These are phyloP conservation scores for Diaporthe sp. DNA, from an alignment of 2,329 filamentous ascomycete genomes.

Conservation along the genomic window DNA sequence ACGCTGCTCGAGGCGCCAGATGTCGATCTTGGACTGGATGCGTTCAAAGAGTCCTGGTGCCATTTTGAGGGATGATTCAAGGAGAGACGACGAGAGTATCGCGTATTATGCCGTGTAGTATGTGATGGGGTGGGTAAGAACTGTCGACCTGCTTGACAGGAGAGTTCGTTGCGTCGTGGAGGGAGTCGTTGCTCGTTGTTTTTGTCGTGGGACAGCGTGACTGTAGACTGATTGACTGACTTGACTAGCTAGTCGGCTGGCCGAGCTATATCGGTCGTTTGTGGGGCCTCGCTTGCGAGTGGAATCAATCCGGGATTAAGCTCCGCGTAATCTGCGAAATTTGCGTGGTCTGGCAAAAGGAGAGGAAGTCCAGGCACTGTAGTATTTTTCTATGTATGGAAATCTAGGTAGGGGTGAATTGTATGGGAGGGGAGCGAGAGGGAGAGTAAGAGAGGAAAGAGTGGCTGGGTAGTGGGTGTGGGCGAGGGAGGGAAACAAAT, in stretches of 20 bases:
- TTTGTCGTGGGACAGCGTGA: not conserved
- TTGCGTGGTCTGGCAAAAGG: conserved; percentile 5
- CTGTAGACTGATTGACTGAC: not conserved
- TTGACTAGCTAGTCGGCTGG: conserved; percentile 6
- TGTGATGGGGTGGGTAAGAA: not conserved
- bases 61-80: conserved; percentile 49
- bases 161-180: conserved; percentile 19
- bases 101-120: not conserved
- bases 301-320: conserved; percentile 35
- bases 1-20: conserved; percentile 94
- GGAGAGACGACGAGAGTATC: not conserved
- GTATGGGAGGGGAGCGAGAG: not conserved
- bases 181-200: conserved; percentile 2
- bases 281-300: conserved; percentile 25
- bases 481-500: conserved; percentile 10
- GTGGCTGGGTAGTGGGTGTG: not conserved
- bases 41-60: conserved; percentile 67
- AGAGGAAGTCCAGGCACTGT: not conserved
- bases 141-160: not conserved
- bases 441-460: not conserved
- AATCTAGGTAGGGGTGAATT: not conserved
- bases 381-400: not conserved
- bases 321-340: conserved; percentile 28
- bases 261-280: conserved; percentile 1
- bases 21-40: conserved; percentile 80